Base-by-base conservation (phyloP, 148 eudicot genomes). In the Rhododendron williamsianum region DNA sequence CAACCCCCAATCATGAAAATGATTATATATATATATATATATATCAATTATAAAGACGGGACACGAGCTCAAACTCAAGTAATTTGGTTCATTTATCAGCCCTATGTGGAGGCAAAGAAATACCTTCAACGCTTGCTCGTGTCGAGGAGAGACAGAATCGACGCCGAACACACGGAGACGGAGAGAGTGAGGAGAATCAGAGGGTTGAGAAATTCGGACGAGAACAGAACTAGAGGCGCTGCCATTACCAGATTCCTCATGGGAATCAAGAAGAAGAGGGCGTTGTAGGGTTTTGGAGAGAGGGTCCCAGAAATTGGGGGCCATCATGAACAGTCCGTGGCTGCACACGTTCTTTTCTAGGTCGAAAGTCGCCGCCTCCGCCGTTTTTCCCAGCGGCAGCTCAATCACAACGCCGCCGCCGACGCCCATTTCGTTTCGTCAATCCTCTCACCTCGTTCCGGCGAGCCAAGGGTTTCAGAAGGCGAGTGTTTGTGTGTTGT, bases 271-370 rank as follows among this genome's bases (percentile, higher is more conserved):
- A 48, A 91, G 94, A 52, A 94, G 93, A 4, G 96, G 96, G 33
- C 98, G 93, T 82, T 83, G 78, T 56, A 94, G 90, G 87, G 94
- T 89, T 48, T 91, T 88, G 13, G 93, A 88, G 25, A 33, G 86
- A 21, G 92, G 85, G 88, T 94, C 88, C 94, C 94, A 91, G 48
- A 88, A 83, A 81, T 94, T 92, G 76, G 96, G 93, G 11, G 94
- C 86, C 91, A 89, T 92, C 94, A 93, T 91, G 90, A 93, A 93
- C 9, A 93, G 63, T 0, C 95, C 95, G 46, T 93, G 94, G 90
- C 92, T 91, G 85, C 94, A 93, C 0, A 93, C 91, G 16, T 93
- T 93, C 81, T 87, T 87, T 36, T 87, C 91, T 16, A 93, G 86
- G 71, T 87, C 85, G 89, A 93, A 93, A n/a, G 84, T 54, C 9